Base-by-base conservation (phyloP, 2,329 filamentous ascomycete species). In the Neodidymelliopsis sp. region DNA sequence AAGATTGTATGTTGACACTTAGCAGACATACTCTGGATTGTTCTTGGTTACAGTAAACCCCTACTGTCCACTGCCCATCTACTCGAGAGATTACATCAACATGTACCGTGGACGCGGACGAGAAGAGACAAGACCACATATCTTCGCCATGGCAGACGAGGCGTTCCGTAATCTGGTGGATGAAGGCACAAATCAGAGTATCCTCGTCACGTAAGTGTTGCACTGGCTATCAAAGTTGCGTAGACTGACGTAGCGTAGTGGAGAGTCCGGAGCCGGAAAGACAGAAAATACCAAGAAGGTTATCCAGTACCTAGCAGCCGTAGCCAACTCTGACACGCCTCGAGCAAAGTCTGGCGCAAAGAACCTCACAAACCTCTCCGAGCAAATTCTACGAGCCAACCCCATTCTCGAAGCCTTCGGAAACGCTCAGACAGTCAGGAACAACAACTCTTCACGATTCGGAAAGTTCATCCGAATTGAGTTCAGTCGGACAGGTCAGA, bases 201-300 rank as follows among this genome's bases (percentile, higher is more conserved):
- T 99, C 63, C 80, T 99, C 41, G 95, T 99, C 16, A 99, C 94
- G 77, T 82, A 70, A 69, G 79, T 76, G 19, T 23, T 4, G 11
- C 37, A 43, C 1, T 20, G 22, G 4, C 12, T 4, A 3, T 19
- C 9, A 4, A 2, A 4, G 5, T 10, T 2, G 13, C 6, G 2
- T 11, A 4, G 24, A 29, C 67, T 72, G 45, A 72, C 47, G 25
- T 7, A 4, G 2, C 18, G 30, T 44, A 82, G 80, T 2, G 94
- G 94, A 74, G 94, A 99, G 77, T 99, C 94, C 13, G 94, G 94
- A 69, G 94, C 94, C 24, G 94, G 94, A 62, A 99, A 99, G 77
- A 99, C 94, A 0, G 94, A 99, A 72, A 99, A 99, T 70, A 99
- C 94, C 12, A 99, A 99, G 71, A 99, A 99, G 73, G 94, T 99